Evolutionary conservation across 2,329 filamentous ascomycete genomes (phyloP).

Genomic region (Neofusicoccum sp.): DNA sequence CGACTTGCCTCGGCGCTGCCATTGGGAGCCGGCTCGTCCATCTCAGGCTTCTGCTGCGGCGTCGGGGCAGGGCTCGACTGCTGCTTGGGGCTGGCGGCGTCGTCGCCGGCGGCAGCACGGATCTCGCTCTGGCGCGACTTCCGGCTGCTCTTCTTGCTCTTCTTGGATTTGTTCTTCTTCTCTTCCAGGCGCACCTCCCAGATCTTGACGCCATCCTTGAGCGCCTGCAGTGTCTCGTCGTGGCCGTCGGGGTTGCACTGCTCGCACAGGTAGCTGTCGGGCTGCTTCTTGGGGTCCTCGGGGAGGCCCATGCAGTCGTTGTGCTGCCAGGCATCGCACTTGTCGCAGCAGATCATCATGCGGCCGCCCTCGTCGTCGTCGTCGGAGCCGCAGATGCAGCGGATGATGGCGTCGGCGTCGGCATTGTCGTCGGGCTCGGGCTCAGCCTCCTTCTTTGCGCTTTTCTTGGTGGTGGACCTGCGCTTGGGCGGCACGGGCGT

Average conservation of each 20-base stretch:
- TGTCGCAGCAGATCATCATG: constrained; percentile 94
- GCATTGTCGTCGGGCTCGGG: constrained; percentile 54
- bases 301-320: constrained; percentile 91
- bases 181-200: constrained; percentile 70
- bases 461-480: constrained; percentile 46
- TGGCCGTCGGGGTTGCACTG: constrained; percentile 82
- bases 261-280: constrained; percentile 76
- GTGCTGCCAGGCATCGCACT: constrained; percentile 92
- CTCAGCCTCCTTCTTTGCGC: constrained; percentile 48
- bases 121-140: constrained; percentile 66
- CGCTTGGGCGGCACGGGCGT: constrained; percentile 40
- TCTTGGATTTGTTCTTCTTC: constrained; percentile 56
- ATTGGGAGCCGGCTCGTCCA: constrained; percentile 18
- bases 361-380: constrained; percentile 83
- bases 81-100: constrained; percentile 27
- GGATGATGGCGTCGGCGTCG: constrained; percentile 71
- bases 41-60: constrained; percentile 22
- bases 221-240: constrained; percentile 72
- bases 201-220: constrained; percentile 76
- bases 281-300: constrained; percentile 60
- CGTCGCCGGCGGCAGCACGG: constrained; percentile 46
- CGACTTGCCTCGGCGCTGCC: constrained; percentile 9
- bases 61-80: constrained; percentile 21
- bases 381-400: constrained; percentile 88
- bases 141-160: constrained; percentile 57